Base-by-base conservation (phyloP, 1,139 yeast species). In the Geotrichum reessii region DNA sequence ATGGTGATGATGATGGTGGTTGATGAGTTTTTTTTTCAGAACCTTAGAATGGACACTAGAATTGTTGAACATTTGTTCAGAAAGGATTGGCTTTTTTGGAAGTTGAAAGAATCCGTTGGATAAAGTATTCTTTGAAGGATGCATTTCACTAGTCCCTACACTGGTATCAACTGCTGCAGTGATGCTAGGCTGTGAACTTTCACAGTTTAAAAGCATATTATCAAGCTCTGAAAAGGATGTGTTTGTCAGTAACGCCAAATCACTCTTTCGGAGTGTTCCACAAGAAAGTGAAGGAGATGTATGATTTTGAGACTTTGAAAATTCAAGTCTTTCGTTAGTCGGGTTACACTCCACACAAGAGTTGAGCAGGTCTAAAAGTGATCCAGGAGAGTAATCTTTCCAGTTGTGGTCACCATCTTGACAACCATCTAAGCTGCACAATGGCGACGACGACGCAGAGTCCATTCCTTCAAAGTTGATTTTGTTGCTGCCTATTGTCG, bases 1-100 rank as follows among this genome's bases (percentile, higher is more conserved):
- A 48, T 14, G 31, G 42, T 48, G 49, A 31, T 51, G 47, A 40
- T 55, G 52, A 2, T 52, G 57, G 21, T 33, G 57, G 9, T 52
- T 24, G 19, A 37, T 50, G 11, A 49, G 31, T n/a, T 40, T 53
- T 44, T 44, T 47, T 9, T 12, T 47, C 33, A 17, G 28, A 14
- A 14, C 25, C 25, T 12, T 25, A 2, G 28, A 14, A 28, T 22
- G 6, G 2, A 47, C 19, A 19, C 28, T 25, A 31, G 50, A 8
- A 44, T 44, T 31, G 17, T 14, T 37, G 6, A 37, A 14, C 14
- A 6, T 5, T 14, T 37, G 42, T 37, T 37, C 42, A 12, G 19
- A 37, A 37, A 19, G 42, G 17, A 2, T 37, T 37, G 42, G 42
- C n/a, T 37, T 37, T 14, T 37, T 37, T 37, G 42, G 42, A 14